A percentile compares a stretch with the other conserved stretches of the same genome.
Conservation (phyloP, 331 rosid genomes). For the Cydonia oblonga region DNA sequence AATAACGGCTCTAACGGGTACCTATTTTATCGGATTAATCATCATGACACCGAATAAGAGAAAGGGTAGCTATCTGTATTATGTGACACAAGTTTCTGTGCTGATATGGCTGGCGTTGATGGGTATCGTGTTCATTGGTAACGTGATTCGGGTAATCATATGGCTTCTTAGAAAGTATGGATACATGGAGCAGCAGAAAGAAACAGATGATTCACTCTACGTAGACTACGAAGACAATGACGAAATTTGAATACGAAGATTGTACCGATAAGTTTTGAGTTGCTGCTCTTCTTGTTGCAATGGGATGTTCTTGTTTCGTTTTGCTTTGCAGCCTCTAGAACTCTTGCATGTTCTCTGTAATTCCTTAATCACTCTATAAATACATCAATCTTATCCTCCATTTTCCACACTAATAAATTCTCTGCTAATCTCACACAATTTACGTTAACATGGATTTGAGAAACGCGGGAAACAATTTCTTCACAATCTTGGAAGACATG, state of each 20-base stretch:
- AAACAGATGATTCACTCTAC: background rate
- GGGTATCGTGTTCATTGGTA: constrained; percentile 15
- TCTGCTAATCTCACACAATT: background rate
- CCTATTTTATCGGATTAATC: constrained; percentile 10
- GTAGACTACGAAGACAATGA: constrained; percentile 13
- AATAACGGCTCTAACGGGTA: constrained; percentile 8
- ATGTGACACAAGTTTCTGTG: constrained; percentile 10
- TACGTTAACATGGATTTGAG: constrained; percentile 9
- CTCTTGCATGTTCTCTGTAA: background rate
- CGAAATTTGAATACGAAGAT: constrained; percentile 3
- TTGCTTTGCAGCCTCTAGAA: background rate
- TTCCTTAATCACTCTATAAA: background rate
- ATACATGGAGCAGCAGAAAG: constrained; percentile 9
- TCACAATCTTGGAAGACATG: constrained; percentile 16
- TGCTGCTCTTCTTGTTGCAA: background rate
- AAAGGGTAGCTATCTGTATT: background rate
- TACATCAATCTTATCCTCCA: background rate
- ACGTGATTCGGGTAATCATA: background rate
- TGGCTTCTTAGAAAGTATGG: constrained; percentile 18
- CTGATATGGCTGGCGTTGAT: constrained; percentile 12
- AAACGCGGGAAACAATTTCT: constrained; percentile 8
- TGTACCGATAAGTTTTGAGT: background rate
- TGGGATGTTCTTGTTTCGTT: background rate
- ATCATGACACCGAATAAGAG: constrained; percentile 7
- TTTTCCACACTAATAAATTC: background rate